Evolutionary conservation across 371 early-diverging fungal species (phyloP).

Genomic region (Apophysomyces ossiformis): DNA sequence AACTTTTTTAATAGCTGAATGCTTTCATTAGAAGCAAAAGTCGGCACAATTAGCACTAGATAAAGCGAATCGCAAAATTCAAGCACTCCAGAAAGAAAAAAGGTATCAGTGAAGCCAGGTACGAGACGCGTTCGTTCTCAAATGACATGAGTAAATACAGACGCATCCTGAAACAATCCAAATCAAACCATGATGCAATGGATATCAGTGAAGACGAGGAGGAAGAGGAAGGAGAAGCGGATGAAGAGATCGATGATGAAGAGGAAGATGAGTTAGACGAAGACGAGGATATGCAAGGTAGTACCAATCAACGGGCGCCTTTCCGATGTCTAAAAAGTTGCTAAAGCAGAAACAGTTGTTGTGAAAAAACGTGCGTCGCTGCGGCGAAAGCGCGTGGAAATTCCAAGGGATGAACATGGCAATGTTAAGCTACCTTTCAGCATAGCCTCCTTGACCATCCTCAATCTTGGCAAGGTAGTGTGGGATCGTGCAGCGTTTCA

Average conservation of each 20-base stretch:
- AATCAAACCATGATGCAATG: slow-evolving; percentile 19
- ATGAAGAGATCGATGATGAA: slow-evolving; percentile 22
- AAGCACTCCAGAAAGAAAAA: slow-evolving; percentile 21
- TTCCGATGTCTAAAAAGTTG: neutral
- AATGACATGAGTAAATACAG: neutral
- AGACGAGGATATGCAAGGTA: slow-evolving; percentile 25
- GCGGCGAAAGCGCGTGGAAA: slow-evolving; percentile 28
- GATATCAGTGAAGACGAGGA: slow-evolving; percentile 25
- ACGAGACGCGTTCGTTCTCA: too few relatives aligned
- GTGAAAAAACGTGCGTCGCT: slow-evolving; percentile 11
- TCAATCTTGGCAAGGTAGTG: slow-evolving; percentile 72
- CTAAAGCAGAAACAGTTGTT: slow-evolving; percentile 13
- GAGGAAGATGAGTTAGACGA: slow-evolving; percentile 25
- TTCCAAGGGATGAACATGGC: slow-evolving; percentile 70
- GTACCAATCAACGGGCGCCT: slow-evolving; percentile 11
- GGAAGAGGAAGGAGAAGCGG: slow-evolving; percentile 14
- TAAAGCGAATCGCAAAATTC: slow-evolving; percentile 22
- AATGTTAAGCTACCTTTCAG: slow-evolving; percentile 71
- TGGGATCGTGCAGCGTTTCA: slow-evolving; percentile 74
- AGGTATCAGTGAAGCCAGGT: slow-evolving; percentile 6
- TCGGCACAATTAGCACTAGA: slow-evolving; percentile 25
- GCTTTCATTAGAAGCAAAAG: slow-evolving; percentile 23
- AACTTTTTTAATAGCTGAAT: neutral
- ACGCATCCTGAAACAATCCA: slow-evolving; percentile 2
- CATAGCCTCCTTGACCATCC: slow-evolving; percentile 72